Conservation (phyloP, 2,329 filamentous ascomycete genomes). For the Dactylellina sp. region DNA sequence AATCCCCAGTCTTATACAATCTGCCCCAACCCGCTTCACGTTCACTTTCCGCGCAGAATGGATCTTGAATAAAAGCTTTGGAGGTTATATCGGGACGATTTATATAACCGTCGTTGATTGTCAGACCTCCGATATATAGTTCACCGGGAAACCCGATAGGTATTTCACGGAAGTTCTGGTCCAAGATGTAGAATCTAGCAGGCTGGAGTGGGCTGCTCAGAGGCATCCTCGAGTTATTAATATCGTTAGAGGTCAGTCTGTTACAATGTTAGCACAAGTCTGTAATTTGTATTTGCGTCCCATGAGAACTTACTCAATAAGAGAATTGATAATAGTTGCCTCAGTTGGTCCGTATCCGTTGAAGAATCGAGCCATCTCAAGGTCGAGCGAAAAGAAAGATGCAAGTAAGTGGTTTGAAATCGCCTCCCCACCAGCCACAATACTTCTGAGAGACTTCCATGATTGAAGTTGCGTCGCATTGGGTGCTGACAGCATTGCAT, state of each 20-base stretch:
- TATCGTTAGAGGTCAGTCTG: conserved; percentile 6
- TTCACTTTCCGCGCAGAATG: conserved; percentile 56
- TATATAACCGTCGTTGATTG: conserved; percentile 63
- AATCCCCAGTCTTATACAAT: conserved; percentile 65
- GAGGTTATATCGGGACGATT: conserved; percentile 58
- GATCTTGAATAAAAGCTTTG: conserved; percentile 59
- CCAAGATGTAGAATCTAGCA: conserved; percentile 64
- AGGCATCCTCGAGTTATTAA: conserved; percentile 31
- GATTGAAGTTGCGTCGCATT: conserved; percentile 14
- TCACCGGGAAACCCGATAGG: conserved; percentile 66
- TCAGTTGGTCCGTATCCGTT: conserved; percentile 43
- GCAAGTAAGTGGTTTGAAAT: conserved; percentile 21
- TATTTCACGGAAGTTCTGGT: conserved; percentile 63
- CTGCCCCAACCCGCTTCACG: conserved; percentile 58
- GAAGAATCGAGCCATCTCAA: conserved; percentile 14
- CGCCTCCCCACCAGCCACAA: conserved; percentile 31
- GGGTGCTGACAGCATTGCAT: conserved; percentile 24
- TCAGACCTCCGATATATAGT: conserved; percentile 64
- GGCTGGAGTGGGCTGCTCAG: conserved; percentile 62
- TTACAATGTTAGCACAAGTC: conserved; percentile 1
- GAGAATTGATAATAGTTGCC: conserved; percentile 14
- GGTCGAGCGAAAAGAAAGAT: conserved; percentile 12
- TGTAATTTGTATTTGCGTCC: background rate
- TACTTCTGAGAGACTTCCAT: conserved; percentile 23
- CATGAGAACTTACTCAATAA: conserved; percentile 13